Evolutionary conservation across 495 filamentous ascomycete species (phyloP), one percentile per base, ranked within the genome.

Genomic region (Neurospora sp.): DNA sequence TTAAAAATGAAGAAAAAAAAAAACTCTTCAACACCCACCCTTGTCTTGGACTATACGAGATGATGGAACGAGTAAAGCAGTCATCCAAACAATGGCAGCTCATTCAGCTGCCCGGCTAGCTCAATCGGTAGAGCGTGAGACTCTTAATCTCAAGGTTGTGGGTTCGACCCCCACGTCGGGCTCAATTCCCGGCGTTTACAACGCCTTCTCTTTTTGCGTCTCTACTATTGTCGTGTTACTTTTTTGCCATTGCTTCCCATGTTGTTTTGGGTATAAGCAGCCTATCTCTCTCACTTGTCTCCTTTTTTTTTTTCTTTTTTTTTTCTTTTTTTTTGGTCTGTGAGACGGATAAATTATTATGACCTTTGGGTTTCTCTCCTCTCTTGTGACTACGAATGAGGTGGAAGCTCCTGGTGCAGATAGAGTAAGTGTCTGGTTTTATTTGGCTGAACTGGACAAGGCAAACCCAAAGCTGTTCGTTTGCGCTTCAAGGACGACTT

Each of bases 101-200:
- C 53, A 65, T 35, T 35, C 14, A 10, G 27, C 53, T 65, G 69
- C 69, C 69, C 69, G 76, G 87, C 86, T 90, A 90, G 88, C 88
- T 90, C 88, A 90, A 89, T 90, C 88, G 88, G 88, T 88, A 89
- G 88, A 90, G 88, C 88, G 88, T 89, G 85, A 88, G 88, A 90
- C 88, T 90, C 88, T 90, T 90, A 61, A 61, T 61, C 53, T 61
- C 53, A 61, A 61, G 53, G 53, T 61, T 61, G 53, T 61, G 53
- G 53, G 53, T 48, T 48, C 44, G 44, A 48, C 44, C 44, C 44
- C 44, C 44, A 48, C 44, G 44, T 61, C 46, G 46, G 46, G 46
- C 46, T 53, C 46, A 53, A 53, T 53, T 53, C 46, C 46, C 46
- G 46, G 4, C 10, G 46, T 53, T 61, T 2, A 31, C 31, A 2